phyloP scores from a whole-genome alignment of 169 alveolate genomes.

The Eimeria falciformis region DNA sequence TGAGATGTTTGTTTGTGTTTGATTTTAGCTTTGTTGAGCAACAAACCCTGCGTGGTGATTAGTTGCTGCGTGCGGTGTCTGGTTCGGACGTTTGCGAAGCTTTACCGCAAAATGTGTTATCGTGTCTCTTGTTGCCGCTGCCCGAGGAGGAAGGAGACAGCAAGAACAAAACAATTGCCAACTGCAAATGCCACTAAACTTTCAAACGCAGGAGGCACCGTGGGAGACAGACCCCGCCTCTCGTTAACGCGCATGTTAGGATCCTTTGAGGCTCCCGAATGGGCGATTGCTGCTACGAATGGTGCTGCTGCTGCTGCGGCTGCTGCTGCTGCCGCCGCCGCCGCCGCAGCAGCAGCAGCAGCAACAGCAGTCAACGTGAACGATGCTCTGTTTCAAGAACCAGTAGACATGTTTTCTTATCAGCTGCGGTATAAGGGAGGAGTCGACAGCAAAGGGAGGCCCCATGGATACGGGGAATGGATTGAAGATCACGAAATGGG shows the following conservation, averaged over 20 bases:
- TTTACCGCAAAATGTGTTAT: neutral
- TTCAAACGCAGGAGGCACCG: neutral
- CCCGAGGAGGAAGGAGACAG: neutral
- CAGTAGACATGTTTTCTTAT: conserved; percentile 80
- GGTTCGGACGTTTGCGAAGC: neutral
- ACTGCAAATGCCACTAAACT: neutral
- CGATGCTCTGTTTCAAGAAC: neutral
- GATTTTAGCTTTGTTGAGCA: neutral
- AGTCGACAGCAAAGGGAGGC: conserved; percentile 88
- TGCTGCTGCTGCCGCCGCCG: neutral
- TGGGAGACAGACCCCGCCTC: neutral
- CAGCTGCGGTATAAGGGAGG: conserved; percentile 90
- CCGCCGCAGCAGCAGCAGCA: neutral
- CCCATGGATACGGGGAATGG: conserved; percentile 94
- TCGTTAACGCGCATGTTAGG: neutral
- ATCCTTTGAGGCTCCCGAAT: neutral
- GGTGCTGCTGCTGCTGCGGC: neutral
- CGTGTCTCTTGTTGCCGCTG: neutral
- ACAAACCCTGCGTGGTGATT: neutral
- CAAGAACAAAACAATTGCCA: neutral
- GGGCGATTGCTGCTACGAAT: neutral
- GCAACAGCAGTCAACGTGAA: conserved; percentile 3
- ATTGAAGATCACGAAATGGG: conserved; percentile 90
- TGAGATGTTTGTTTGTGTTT: too few species aligned
- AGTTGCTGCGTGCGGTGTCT: neutral